Conservation (phyloP, 2,329 filamentous ascomycete genomes). For the Paradendryphiella salina region DNA sequence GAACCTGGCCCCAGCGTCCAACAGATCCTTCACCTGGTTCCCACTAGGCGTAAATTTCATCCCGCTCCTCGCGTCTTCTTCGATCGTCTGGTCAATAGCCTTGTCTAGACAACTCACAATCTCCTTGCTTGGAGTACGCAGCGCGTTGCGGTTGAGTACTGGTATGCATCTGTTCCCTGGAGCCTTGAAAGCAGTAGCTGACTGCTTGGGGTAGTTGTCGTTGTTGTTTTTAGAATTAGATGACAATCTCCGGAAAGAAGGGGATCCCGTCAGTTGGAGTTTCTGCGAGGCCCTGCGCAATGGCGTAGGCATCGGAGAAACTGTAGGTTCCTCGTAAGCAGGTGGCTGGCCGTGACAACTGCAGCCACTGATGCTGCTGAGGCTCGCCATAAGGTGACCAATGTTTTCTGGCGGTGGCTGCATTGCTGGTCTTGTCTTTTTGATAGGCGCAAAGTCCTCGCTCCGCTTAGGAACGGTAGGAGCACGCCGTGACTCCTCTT, state of each 20-base stretch:
- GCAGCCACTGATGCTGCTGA: constrained; percentile 1
- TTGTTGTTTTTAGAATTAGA: neutral
- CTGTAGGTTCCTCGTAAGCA: neutral
- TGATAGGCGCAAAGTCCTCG: neutral
- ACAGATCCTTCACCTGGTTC: constrained; percentile 15
- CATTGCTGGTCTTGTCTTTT: neutral
- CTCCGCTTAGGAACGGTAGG: neutral
- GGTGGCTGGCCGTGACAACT: neutral
- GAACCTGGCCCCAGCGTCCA: constrained; percentile 10
- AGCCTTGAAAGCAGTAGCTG: neutral
- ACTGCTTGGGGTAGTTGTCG: too few species aligned
- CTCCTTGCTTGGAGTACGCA: constrained; percentile 30
- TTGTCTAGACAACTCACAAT: constrained; percentile 23
- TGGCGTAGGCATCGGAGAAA: constrained; percentile 21
- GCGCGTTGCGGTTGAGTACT: constrained; percentile 17
- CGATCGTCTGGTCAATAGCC: constrained; percentile 36
- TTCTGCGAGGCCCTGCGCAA: constrained; percentile 20
- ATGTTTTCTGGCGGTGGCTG: constrained; percentile 15
- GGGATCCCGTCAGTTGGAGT: constrained; percentile 10
- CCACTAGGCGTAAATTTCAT: constrained; percentile 19
- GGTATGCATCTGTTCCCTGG: neutral
- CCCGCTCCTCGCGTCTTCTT: constrained; percentile 19
- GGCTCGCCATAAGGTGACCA: constrained; percentile 22
- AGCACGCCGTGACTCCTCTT: neutral
- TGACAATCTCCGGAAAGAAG: constrained; percentile 1